Evolutionary conservation across 208 protist species (phyloP).

Genomic region (Endotrypanum monterogeii): DNA sequence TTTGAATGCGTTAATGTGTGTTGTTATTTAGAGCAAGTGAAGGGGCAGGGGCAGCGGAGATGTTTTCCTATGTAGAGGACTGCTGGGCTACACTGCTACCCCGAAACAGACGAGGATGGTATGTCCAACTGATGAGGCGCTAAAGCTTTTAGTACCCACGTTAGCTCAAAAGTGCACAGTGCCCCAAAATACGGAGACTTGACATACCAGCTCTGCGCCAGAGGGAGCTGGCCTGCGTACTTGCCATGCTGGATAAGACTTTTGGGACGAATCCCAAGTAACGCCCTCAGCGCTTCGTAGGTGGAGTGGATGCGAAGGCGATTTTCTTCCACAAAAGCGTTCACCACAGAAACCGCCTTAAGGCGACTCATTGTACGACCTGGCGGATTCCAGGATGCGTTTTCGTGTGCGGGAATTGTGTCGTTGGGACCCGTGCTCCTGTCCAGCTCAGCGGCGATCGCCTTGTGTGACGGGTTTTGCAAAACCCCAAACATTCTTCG

Average conservation of each 20-base stretch:
- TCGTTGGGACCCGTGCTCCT: neutral
- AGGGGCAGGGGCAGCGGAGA: no score
- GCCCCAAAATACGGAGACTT: constrained; percentile 82
- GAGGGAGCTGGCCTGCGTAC: constrained; percentile 76
- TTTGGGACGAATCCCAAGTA: constrained; percentile 79
- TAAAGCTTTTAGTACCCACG: constrained; percentile 79
- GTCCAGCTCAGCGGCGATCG: constrained; percentile 39
- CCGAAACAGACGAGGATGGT: neutral
- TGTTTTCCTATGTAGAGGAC: no score
- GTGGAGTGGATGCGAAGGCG: constrained; percentile 50
- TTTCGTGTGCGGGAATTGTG: neutral
- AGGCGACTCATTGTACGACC: constrained; percentile 38
- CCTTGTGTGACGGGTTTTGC: constrained; percentile 46
- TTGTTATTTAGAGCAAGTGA: no score
- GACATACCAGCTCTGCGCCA: constrained; percentile 85
- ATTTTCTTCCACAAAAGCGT: constrained; percentile 89
- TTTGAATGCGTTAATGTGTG: neutral
- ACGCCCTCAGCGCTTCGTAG: constrained; percentile 69
- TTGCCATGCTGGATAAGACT: constrained; percentile 71
- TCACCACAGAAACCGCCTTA: constrained; percentile 70
- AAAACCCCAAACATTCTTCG: constrained; percentile 60
- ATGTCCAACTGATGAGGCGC: constrained; percentile 38
- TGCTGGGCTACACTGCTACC: neutral
- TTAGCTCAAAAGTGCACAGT: constrained; percentile 75
- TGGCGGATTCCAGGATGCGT: constrained; percentile 51